Percentiles rank a stretch among this genome's conserved stretches.
Conservation (phyloP, 23 red algal species). For the Cyanidiococcus yangmingshanensis region DNA sequence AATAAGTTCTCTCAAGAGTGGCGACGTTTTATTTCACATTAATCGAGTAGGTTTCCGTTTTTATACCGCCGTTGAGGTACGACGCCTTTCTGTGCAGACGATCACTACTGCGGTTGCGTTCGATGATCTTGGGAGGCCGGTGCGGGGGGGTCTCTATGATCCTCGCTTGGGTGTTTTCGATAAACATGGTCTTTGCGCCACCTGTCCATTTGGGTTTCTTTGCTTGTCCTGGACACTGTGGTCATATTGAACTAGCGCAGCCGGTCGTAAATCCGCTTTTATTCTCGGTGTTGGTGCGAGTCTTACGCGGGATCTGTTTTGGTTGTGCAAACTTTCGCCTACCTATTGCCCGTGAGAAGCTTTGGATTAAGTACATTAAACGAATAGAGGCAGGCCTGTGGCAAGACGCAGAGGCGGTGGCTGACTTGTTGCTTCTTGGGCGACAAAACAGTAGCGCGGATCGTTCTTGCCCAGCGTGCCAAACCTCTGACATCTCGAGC, state of each 20-base stretch:
- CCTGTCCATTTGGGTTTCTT: slow-evolving; percentile 62
- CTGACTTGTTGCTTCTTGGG: not conserved
- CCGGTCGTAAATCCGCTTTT: slow-evolving; percentile 65
- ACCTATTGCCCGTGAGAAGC: slow-evolving; percentile 20
- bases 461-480: not conserved
- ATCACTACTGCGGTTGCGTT: slow-evolving; percentile 30
- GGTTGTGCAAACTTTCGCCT: slow-evolving; percentile 54
- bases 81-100: slow-evolving; percentile 30
- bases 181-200: slow-evolving; percentile 43
- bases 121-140: slow-evolving; percentile 71
- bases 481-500: not conserved
- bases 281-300: slow-evolving; percentile 31
- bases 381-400: slow-evolving; percentile 31
- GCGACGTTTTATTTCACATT: slow-evolving; percentile 13
- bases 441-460: not conserved
- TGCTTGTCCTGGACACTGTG: slow-evolving; percentile 90
- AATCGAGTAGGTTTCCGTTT: slow-evolving; percentile 34
- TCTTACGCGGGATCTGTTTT: slow-evolving; percentile 64
- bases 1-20: not conserved
- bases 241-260: slow-evolving; percentile 74
- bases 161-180: slow-evolving; percentile 48
- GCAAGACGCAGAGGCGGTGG: slow-evolving; percentile 4
- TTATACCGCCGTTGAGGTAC: slow-evolving; percentile 37
- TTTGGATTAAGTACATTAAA: slow-evolving; percentile 30
- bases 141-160: slow-evolving; percentile 75